Percentiles rank a stretch among this genome's conserved stretches.
phyloP scores from a whole-genome alignment of 1,284 basidiomycete genomes.

The Puccinia brachypodii region DNA sequence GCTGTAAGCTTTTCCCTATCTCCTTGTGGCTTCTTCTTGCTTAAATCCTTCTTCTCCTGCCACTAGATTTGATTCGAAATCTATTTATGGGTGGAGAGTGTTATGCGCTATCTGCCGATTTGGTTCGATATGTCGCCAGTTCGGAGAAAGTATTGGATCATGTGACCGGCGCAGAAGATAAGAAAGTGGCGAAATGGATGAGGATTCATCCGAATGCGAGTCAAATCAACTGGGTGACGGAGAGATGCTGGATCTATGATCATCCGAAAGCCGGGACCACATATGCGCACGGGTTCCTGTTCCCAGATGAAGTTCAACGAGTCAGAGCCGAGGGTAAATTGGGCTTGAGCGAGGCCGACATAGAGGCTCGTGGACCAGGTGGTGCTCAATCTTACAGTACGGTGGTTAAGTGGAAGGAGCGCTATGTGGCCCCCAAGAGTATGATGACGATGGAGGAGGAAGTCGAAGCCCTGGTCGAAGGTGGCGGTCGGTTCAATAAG shows the following conservation, averaged over 20 bases:
- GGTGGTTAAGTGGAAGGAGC: conserved; percentile 77
- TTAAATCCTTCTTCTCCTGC: background rate
- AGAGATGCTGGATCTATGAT: conserved; percentile 97
- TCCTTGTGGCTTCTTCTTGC: background rate
- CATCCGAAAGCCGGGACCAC: conserved; percentile 86
- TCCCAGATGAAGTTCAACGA: conserved; percentile 79
- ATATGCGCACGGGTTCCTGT: conserved; percentile 95
- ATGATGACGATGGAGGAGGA: conserved; percentile 71
- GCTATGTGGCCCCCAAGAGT: conserved; percentile 72
- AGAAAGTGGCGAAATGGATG: conserved; percentile 91
- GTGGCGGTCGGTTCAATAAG: conserved; percentile 63
- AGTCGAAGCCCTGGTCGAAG: conserved; percentile 90
- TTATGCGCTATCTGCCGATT: conserved; percentile 84
- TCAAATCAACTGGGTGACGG: conserved; percentile 82
- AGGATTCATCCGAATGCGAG: conserved; percentile 75
- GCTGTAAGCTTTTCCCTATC: conserved; percentile 62
- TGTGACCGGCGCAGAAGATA: conserved; percentile 86
- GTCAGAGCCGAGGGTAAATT: conserved; percentile 61
- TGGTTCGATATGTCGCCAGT: conserved; percentile 83
- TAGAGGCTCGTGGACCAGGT: conserved; percentile 52
- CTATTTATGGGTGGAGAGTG: conserved; percentile 94
- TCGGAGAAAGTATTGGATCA: conserved; percentile 69
- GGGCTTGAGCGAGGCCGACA: conserved; percentile 57
- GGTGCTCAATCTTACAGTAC: conserved; percentile 68
- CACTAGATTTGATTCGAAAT: conserved; percentile 79